Conservation (phyloP, 2,329 filamentous ascomycete species). For the Cladophialophora exuberans region DNA sequence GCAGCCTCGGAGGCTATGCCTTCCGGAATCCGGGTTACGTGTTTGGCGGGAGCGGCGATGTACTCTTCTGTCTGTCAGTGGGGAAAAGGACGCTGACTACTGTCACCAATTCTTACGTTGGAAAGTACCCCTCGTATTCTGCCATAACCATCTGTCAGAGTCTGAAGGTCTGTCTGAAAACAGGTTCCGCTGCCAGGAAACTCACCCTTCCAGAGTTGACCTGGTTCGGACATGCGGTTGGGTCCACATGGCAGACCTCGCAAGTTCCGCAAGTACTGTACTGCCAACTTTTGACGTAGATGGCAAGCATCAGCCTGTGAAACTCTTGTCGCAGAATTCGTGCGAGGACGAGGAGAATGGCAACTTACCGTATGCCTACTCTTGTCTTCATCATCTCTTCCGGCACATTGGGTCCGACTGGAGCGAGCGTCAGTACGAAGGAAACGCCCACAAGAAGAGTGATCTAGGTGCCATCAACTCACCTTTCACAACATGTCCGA, state of each 20-base stretch:
- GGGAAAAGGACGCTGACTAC: background rate
- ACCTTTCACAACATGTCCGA: conserved; percentile 45
- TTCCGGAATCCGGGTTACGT: conserved; percentile 42
- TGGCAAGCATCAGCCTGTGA: background rate
- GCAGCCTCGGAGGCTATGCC: conserved; percentile 39
- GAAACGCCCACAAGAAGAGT: background rate
- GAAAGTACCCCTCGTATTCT: conserved; percentile 43
- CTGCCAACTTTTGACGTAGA: conserved; percentile 35
- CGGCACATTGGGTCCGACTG: conserved; percentile 1
- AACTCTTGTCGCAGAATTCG: background rate
- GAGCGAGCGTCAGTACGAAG: background rate
- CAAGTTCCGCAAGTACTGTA: conserved; percentile 44
- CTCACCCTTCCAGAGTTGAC: conserved; percentile 42
- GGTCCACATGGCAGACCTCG: conserved; percentile 43
- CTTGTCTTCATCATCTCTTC: conserved; percentile 14
- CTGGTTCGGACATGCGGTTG: conserved; percentile 44
- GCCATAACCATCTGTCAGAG: background rate
- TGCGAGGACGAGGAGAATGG: background rate
- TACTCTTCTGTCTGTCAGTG: conserved; percentile 34
- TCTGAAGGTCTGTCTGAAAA: background rate
- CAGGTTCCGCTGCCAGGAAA: background rate
- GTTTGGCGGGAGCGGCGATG: conserved; percentile 40
- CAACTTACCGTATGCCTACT: conserved; percentile 36
- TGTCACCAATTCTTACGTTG: conserved; percentile 30
- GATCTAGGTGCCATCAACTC: background rate